Conservation (phyloP, 192 early-diverging fungal genomes). For the Coemansia sp. region DNA sequence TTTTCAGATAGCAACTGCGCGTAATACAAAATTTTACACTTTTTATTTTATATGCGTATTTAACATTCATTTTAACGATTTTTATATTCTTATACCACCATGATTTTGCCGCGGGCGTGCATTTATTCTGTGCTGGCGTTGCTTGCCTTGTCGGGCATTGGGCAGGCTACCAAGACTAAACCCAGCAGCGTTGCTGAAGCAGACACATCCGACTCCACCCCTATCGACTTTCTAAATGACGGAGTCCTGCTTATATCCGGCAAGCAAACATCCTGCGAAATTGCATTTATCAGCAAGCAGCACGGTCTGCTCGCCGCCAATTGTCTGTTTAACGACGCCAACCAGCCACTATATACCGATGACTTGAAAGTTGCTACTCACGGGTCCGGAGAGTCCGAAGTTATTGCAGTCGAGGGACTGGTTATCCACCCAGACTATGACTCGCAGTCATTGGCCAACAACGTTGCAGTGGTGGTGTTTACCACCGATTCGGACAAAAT, state of each 20-base stretch:
- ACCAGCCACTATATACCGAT: neutral
- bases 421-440: constrained; percentile 28
- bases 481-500: constrained; percentile 1
- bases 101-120: constrained; percentile 13
- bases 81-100: constrained; percentile 2
- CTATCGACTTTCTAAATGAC: constrained; percentile 14
- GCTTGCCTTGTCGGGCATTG: neutral
- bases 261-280: constrained; percentile 28
- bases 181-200: neutral
- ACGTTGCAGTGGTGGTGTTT: constrained; percentile 34
- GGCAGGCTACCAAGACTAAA: neutral
- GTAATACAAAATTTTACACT: neutral
- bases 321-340: constrained; percentile 18
- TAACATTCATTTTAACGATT: neutral
- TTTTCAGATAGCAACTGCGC: neutral
- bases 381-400: constrained; percentile 10
- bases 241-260: constrained; percentile 28
- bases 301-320: constrained; percentile 35
- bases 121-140: constrained; percentile 5
- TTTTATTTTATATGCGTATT: neutral
- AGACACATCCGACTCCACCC: neutral
- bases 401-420: constrained; percentile 7
- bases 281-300: constrained; percentile 13
- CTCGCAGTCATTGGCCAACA: constrained; percentile 30
- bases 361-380: constrained; percentile 22